phyloP scores from a whole-genome alignment of 2,329 filamentous ascomycete species.

The Fusarium floridanum region DNA sequence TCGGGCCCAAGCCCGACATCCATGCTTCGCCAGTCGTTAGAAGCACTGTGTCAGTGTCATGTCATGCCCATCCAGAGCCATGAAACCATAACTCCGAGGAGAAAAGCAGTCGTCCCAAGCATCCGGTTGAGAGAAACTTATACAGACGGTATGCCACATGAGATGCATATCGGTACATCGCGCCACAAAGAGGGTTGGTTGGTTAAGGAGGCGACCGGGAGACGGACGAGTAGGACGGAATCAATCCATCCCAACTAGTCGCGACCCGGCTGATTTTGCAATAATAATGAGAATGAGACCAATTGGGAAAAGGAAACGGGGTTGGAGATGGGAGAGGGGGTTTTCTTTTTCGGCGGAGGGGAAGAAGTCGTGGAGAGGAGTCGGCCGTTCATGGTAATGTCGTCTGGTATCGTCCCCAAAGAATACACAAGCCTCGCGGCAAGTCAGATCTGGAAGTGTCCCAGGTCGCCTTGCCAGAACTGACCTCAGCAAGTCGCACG shows the following conservation, averaged over 20 bases:
- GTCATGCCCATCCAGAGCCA: slow-evolving; percentile 37
- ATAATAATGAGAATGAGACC: slow-evolving; percentile 42
- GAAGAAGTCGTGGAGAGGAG: slow-evolving; percentile 26
- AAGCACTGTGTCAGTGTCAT: slow-evolving; percentile 39
- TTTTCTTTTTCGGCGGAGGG: slow-evolving; percentile 38
- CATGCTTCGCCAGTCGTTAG: slow-evolving; percentile 39
- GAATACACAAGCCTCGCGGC: slow-evolving; percentile 71
- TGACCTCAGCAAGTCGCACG: slow-evolving; percentile 53
- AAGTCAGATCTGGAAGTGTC: slow-evolving; percentile 70
- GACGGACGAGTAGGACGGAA: slow-evolving; percentile 26
- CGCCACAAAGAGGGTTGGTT: slow-evolving; percentile 40
- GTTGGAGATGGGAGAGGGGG: slow-evolving; percentile 33
- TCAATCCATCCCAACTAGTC: slow-evolving; percentile 14
- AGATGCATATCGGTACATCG: slow-evolving; percentile 34
- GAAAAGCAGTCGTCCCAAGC: slow-evolving; percentile 34
- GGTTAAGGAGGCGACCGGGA: slow-evolving; percentile 30
- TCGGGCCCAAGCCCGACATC: slow-evolving; percentile 32
- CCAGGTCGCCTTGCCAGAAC: slow-evolving; percentile 64
- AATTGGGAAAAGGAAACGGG: slow-evolving; percentile 43
- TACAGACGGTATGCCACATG: slow-evolving; percentile 40
- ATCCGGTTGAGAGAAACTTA: slow-evolving; percentile 28
- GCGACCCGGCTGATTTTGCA: slow-evolving; percentile 29
- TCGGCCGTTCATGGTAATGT: slow-evolving; percentile 56
- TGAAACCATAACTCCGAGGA: slow-evolving; percentile 32
- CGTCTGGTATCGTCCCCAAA: slow-evolving; percentile 60